Evolutionary conservation across 106 monocot species (phyloP), one percentile per base, ranked within the genome.

Genomic region (Dioscorea zingiberensis): DNA sequence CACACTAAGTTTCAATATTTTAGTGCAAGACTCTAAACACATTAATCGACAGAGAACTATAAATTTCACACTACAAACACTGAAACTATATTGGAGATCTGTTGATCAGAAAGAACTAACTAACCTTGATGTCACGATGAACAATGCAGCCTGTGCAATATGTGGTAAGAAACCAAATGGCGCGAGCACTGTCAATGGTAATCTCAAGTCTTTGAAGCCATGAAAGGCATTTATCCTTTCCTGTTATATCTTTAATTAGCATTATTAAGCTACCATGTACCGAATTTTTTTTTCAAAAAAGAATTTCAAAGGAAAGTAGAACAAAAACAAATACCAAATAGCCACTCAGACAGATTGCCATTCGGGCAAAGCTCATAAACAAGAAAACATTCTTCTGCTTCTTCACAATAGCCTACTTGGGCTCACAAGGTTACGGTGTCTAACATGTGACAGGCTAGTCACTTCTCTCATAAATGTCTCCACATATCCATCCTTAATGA

Each of bases 101-200:
- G 6, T 38, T 38, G 38, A 38, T 38, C 38, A 38, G 38, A 38
- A 38, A 30, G 30, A 6, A 44, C 13, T 7, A 19, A 60, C 60
- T 21, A 66, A 85, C 85, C 85, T 85, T 85, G 28, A 85, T 71
- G 68, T 85, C 81, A 64, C 85, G 76, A 28, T 81, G 85, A 69
- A 85, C 85, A 60, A 85, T 85, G 77, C 85, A 85, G 19, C 85
- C 85, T 27, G 59, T 77, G 16, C 74, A 51, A 77, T 81, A 77
- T 62, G 81, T 77, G 71, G 81, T 80, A 51, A 85, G 85, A 64
- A 77, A 85, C 74, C 69, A 61, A 62, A 85, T 76, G n/a, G 80
- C 81, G 32, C 85, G 80, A 64, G 85, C 77, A 53, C 85, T 66
- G 13, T 71, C 77, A 12, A 85, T 48, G 7, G 77, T 69, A 47